Conservation (phyloP, 2,329 filamentous ascomycete genomes). For the Penicillium sp. region DNA sequence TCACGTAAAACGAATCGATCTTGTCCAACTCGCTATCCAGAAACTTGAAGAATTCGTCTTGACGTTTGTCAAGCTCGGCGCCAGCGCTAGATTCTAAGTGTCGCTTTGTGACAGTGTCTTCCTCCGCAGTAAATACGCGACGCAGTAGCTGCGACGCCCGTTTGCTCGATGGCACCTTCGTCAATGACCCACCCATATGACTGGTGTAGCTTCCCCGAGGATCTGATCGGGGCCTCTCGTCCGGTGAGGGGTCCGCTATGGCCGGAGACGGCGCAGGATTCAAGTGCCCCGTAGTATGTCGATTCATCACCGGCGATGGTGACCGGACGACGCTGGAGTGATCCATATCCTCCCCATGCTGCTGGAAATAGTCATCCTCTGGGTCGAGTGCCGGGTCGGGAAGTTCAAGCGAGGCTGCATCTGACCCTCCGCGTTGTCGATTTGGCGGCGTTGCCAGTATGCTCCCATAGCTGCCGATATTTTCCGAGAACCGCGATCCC, state of each 20-base stretch:
- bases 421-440: constrained; percentile 27
- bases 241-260: not conserved
- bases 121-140: constrained; percentile 41
- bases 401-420: constrained; percentile 54
- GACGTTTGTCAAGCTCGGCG: constrained; percentile 65
- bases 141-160: constrained; percentile 35
- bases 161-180: constrained; percentile 27
- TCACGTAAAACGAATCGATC: constrained; percentile 82
- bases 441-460: constrained; percentile 56
- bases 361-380: constrained; percentile 24
- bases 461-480: constrained; percentile 58
- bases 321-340: constrained; percentile 22
- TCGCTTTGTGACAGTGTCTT: constrained; percentile 43
- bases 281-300: constrained; percentile 5
- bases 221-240: constrained; percentile 10
- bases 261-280: constrained; percentile 4
- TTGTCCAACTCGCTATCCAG: constrained; percentile 83
- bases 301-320: constrained; percentile 26
- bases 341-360: constrained; percentile 17
- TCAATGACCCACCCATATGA: constrained; percentile 21
- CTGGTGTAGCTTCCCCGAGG: constrained; percentile 10
- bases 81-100: constrained; percentile 50
- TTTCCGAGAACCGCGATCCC: constrained; percentile 34
- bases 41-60: constrained; percentile 83
- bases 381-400: constrained; percentile 59